A percentile compares a stretch with the other conserved stretches of the same genome.
phyloP scores from a whole-genome alignment of 2,329 filamentous ascomycete species.

The Phialocephala sp. region DNA sequence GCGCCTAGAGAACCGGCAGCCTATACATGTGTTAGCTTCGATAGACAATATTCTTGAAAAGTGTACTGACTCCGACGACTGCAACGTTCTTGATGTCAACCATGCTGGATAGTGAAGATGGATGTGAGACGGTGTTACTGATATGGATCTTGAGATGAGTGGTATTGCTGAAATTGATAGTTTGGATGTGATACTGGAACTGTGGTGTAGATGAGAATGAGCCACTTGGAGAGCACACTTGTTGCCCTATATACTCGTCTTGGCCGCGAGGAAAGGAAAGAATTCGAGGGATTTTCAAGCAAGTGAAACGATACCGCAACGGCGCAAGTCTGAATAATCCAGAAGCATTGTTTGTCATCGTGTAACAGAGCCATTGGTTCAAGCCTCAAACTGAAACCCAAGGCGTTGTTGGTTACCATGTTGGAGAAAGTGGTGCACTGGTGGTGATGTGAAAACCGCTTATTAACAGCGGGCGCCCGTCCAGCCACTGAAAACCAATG shows the following conservation, averaged over 20 bases:
- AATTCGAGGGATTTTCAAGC: not conserved
- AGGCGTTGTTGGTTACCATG: not conserved
- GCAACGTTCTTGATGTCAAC: slow-evolving; percentile 38
- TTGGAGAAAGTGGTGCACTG: not conserved
- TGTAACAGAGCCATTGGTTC: not conserved
- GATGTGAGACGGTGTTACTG: too few relatives aligned
- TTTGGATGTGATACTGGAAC: not conserved
- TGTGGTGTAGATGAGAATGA: not conserved
- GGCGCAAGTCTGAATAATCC: not conserved
- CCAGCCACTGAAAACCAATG: too few relatives aligned
- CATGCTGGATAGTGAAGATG: slow-evolving; percentile 24
- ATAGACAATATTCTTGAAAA: not conserved
- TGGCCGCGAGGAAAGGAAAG: not conserved
- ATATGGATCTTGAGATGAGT: not conserved
- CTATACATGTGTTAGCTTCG: slow-evolving; percentile 19
- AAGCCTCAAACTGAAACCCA: not conserved
- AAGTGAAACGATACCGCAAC: not conserved
- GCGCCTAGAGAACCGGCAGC: slow-evolving; percentile 36
- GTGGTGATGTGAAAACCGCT: not conserved
- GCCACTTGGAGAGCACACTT: not conserved
- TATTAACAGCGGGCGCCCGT: not conserved
- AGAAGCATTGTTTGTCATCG: not conserved
- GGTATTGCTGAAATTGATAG: not conserved
- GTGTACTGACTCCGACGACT: slow-evolving; percentile 34
- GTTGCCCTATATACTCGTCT: not conserved